phyloP scores from a whole-genome alignment of 768 basidiomycete genomes.

The Terana coerulea region DNA sequence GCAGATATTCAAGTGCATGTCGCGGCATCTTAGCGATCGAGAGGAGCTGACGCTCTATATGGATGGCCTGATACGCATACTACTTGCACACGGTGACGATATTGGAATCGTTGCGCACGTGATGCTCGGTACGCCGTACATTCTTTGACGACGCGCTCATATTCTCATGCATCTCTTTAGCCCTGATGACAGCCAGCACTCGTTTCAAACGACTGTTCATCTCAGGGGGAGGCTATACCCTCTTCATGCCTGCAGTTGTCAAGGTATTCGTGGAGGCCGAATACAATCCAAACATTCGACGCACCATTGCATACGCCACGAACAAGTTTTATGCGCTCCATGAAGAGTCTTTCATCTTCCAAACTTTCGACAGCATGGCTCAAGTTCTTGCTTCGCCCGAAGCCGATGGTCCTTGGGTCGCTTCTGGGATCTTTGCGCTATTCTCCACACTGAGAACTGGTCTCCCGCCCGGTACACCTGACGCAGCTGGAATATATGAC shows the following conservation, averaged over 20 bases:
- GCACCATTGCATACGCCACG: constrained; percentile 67
- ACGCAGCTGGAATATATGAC: constrained; percentile 65
- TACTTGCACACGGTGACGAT: constrained; percentile 67
- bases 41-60: constrained; percentile 62
- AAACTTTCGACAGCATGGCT: constrained; percentile 60
- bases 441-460: constrained; percentile 52
- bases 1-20: constrained; percentile 70
- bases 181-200: constrained; percentile 70
- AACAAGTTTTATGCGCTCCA: constrained; percentile 74
- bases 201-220: constrained; percentile 75
- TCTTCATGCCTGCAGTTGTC: constrained; percentile 71
- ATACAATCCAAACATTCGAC: constrained; percentile 50
- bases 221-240: constrained; percentile 64
- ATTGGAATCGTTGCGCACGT: constrained; percentile 74
- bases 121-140: constrained; percentile 55
- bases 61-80: constrained; percentile 67
- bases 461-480: constrained; percentile 37
- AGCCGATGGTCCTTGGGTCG: constrained; percentile 48
- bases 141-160: too few relatives aligned
- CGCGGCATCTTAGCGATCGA: constrained; percentile 65
- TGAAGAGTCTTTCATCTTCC: constrained; percentile 70
- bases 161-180: constrained; percentile 31
- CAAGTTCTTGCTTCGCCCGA: constrained; percentile 48
- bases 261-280: constrained; percentile 68
- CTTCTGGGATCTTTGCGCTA: constrained; percentile 51